Evolutionary conservation across 2,329 filamentous ascomycete genomes (phyloP).

Genomic region (Ophiostoma pallidulum): DNA sequence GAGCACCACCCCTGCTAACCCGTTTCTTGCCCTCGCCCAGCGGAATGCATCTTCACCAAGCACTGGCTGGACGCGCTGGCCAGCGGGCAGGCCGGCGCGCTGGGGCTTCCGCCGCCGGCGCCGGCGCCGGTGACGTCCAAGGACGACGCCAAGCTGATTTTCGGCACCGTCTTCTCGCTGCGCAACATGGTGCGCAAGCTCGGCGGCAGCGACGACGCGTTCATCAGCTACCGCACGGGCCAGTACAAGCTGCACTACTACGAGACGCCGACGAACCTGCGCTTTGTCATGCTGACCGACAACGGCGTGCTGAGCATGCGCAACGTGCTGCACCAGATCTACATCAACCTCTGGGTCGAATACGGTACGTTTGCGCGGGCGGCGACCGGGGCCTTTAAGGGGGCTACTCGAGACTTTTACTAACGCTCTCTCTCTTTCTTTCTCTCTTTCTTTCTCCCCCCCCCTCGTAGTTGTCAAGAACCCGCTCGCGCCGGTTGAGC

Average conservation of each 20-base stretch:
- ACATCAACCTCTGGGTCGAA: constrained; percentile 96
- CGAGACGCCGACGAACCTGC: constrained; percentile 90
- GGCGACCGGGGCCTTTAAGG: too few species aligned
- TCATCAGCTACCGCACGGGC: constrained; percentile 84
- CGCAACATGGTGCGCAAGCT: constrained; percentile 96
- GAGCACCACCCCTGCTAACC: too few species aligned
- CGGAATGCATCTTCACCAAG: constrained; percentile 94
- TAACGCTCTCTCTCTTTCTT: too few species aligned
- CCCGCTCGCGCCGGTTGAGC: constrained; percentile 57
- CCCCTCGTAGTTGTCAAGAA: constrained; percentile 67
- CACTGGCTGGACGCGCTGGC: constrained; percentile 59
- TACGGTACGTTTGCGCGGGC: constrained; percentile 74
- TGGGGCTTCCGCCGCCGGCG: constrained; percentile 3
- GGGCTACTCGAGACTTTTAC: too few species aligned
- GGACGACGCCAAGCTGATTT: constrained; percentile 94
- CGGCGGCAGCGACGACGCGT: constrained; percentile 86
- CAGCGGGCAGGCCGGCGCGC: too few species aligned
- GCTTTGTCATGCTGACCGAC: constrained; percentile 95
- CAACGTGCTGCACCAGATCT: constrained; percentile 93
- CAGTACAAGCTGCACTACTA: constrained; percentile 99
- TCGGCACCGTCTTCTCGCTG: constrained; percentile 91
- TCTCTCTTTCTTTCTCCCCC: too few species aligned
- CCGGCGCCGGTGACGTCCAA: constrained; percentile 22
- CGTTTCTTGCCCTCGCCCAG: constrained; percentile 35
- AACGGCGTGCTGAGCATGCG: constrained; percentile 81